A percentile compares a stretch with the other conserved stretches of the same genome.
phyloP scores from a whole-genome alignment of 805 yeast genomes.

The Candida adriatica region DNA sequence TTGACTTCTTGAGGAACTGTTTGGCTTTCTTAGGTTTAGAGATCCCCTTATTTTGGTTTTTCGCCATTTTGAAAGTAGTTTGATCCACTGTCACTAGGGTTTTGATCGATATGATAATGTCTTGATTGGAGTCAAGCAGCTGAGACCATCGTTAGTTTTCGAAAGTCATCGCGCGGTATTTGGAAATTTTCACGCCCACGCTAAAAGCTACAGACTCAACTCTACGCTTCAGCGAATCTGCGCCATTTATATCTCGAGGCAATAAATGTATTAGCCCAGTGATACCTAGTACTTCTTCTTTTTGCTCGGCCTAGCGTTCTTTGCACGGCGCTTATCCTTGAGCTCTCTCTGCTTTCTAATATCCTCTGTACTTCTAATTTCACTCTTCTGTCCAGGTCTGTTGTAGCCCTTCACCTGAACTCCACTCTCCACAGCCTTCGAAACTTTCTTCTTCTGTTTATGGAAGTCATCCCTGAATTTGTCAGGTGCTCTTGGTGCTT shows the following conservation, averaged over 20 bases:
- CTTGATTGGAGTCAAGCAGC: no score
- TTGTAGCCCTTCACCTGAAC: constrained; percentile 55
- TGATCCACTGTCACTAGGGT: no score
- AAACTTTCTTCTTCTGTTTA: constrained; percentile 74
- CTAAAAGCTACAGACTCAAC: no score
- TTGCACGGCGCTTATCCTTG: constrained; percentile 68
- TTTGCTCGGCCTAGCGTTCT: constrained; percentile 75
- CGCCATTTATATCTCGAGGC: no score
- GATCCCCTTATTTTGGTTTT: constrained; percentile 1
- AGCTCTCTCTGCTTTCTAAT: constrained; percentile 70
- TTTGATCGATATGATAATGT: no score
- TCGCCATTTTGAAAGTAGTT: no score
- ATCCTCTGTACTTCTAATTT: constrained; percentile 61
- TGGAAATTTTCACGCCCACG: no score
- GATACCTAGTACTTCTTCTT: constrained; percentile 10
- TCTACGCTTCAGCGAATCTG: no score
- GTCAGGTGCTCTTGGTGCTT: constrained; percentile 90
- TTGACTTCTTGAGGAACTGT: constrained; percentile 8
- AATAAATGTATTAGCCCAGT: no score
- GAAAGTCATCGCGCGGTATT: no score
- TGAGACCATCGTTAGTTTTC: no score
- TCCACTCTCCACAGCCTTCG: constrained; percentile 74
- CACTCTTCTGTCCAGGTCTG: constrained; percentile 33
- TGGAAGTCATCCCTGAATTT: constrained; percentile 81
- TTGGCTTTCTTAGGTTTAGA: constrained; percentile 9